Base-by-base conservation (phyloP, 345 rosid genomes). In the Lenwebbia sp. region DNA sequence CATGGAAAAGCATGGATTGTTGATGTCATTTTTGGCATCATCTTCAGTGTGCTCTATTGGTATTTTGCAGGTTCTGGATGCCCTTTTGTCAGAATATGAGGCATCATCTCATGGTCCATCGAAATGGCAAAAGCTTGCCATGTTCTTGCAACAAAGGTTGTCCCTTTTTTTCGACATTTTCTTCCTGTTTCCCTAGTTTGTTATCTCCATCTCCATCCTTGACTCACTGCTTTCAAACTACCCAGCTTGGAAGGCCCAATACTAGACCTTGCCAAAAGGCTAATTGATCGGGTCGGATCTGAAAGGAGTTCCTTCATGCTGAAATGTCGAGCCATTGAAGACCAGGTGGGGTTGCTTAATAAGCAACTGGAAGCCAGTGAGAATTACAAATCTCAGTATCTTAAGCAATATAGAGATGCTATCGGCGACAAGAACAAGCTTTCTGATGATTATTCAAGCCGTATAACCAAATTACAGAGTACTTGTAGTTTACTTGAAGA, bases 341-440 rank as follows among this genome's bases (percentile, higher is more conserved):
- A 97, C 90, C 96, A 92, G 87, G 90, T 96, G 95, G 87, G 88
- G 84, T 90, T 96, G 86, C 90, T 96, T 86, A 92, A 86, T 86
- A 95, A 92, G 93, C 99, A 95, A 89, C 91, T 97, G 84, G 98
- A 93, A 90, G 99, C 96, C 88, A 96, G 95, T 56, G 98, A 97
- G 91, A 93, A 88, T 84, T 93, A 92, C 84, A 96, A 94, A 89
- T 93, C 95, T 84, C 96, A 96, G 85, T 96, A 95, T 90, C 93
- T 94, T 90, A 94, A 92, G 91, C 98, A 99, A 56, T 97, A 93
- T 91, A 97, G 95, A 87, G 99, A 95, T 89, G 96, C 99, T 85
- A 96, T 94, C 91, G 93, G 90, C 86, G 99, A 97, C 88, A 97
- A 97, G 91, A 97, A 92, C 93, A 95, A 92, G 89, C 93, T 97